A percentile compares a stretch with the other conserved stretches of the same genome.
Conservation (phyloP, 352 stramenopile genomes). For the Pythium scleroteichum region DNA sequence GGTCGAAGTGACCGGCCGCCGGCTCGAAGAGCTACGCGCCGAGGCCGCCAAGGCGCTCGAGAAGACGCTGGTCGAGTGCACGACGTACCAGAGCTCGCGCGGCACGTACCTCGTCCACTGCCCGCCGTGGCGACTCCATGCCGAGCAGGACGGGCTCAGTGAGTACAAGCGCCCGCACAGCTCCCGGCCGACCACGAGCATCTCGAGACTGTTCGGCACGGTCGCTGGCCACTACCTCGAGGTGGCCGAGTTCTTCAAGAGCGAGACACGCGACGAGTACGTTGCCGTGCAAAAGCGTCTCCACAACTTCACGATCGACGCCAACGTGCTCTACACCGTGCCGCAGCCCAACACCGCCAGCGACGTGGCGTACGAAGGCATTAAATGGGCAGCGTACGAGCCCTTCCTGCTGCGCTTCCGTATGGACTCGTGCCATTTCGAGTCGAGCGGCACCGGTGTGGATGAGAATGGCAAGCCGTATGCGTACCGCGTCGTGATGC, state of each 20-base stretch:
- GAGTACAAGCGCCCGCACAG: slow-evolving; percentile 21
- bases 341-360: not conserved
- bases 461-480: slow-evolving; percentile 12
- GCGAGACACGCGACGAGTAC: slow-evolving; percentile 18
- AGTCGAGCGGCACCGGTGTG: slow-evolving; percentile 16
- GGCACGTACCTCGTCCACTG: slow-evolving; percentile 20
- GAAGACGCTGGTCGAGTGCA: slow-evolving; percentile 9
- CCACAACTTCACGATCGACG: slow-evolving; percentile 16
- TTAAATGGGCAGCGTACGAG: slow-evolving; percentile 28
- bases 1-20: slow-evolving; percentile 14
- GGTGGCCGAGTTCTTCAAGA: slow-evolving; percentile 20
- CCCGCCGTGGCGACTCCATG: slow-evolving; percentile 15
- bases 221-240: slow-evolving; percentile 23
- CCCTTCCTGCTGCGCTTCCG: slow-evolving; percentile 26
- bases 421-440: slow-evolving; percentile 23
- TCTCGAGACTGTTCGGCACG: slow-evolving; percentile 21
- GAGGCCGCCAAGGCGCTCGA: slow-evolving; percentile 13
- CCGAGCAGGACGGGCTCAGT: slow-evolving; percentile 16
- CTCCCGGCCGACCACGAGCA: slow-evolving; percentile 6
- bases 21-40: slow-evolving; percentile 11
- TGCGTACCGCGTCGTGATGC: slow-evolving; percentile 22
- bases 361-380: slow-evolving; percentile 18
- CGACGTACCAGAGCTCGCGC: slow-evolving; percentile 7
- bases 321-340: slow-evolving; percentile 18
- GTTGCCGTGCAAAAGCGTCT: slow-evolving; percentile 24